phyloP scores from a whole-genome alignment of 2,329 filamentous ascomycete genomes.

The Trichoderma atrobrunneum region DNA sequence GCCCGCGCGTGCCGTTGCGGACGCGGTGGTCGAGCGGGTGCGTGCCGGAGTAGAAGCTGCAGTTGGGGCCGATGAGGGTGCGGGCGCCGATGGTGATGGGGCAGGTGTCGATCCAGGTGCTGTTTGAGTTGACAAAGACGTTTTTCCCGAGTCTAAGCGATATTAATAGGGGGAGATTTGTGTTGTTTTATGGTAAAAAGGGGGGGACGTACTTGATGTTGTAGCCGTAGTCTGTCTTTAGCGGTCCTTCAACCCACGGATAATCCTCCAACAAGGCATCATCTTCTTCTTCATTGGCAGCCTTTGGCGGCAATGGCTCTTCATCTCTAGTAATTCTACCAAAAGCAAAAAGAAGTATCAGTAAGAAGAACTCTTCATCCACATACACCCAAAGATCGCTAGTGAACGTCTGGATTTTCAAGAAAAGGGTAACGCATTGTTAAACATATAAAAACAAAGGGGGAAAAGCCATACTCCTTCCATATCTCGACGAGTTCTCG shows the following conservation, averaged over 20 bases:
- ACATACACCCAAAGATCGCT: not conserved
- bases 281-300: slow-evolving; percentile 58
- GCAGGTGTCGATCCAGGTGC: slow-evolving; percentile 74
- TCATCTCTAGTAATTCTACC: slow-evolving; percentile 42
- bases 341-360: not conserved
- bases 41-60: slow-evolving; percentile 69
- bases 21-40: slow-evolving; percentile 75
- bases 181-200: no score
- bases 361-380: not conserved
- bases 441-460: not conserved
- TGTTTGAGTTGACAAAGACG: slow-evolving; percentile 73
- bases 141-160: slow-evolving; percentile 57
- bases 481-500: slow-evolving; percentile 63
- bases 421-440: no score
- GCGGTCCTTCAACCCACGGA: slow-evolving; percentile 65
- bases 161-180: slow-evolving; percentile 43
- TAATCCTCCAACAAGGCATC: slow-evolving; percentile 59
- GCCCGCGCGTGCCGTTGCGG: slow-evolving; percentile 71
- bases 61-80: slow-evolving; percentile 76
- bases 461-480: slow-evolving; percentile 57
- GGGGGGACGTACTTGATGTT: slow-evolving; percentile 54
- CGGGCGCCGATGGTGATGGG: slow-evolving; percentile 71
- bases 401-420: no score
- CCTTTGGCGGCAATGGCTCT: slow-evolving; percentile 58
- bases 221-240: slow-evolving; percentile 76